These are phyloP conservation scores for Lichtheimia ramosa DNA, from an alignment of 371 early-diverging fungal species.

Conservation along the genomic window DNA sequence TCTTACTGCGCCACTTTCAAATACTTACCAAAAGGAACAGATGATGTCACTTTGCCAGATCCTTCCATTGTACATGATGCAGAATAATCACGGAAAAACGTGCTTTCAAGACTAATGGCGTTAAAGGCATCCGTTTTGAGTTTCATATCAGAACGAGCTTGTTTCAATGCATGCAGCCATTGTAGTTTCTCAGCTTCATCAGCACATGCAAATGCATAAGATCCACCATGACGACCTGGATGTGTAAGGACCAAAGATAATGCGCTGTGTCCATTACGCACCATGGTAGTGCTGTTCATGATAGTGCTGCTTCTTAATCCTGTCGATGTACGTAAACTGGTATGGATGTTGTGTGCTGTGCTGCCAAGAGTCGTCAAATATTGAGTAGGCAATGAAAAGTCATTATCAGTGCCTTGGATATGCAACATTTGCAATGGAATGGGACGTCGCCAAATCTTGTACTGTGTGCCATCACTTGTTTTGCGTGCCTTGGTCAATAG, in stretches of 20 bases:
- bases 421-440: constrained; percentile 55
- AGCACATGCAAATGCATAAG: constrained; percentile 10
- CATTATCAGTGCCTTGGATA: constrained; percentile 9
- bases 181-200: constrained; percentile 63
- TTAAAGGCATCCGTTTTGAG: constrained; percentile 53
- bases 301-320: constrained; percentile 2
- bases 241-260: constrained; percentile 13
- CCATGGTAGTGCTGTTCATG: constrained; percentile 4
- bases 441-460: constrained; percentile 57
- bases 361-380: not conserved
- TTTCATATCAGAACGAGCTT: constrained; percentile 47
- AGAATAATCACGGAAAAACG: constrained; percentile 9
- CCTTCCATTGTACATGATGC: not conserved
- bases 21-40: constrained; percentile 48
- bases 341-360: not conserved
- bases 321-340: not conserved
- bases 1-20: not conserved
- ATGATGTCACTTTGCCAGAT: constrained; percentile 56
- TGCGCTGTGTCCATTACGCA: not conserved
- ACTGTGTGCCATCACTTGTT: constrained; percentile 34
- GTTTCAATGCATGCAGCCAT: constrained; percentile 76
- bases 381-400: constrained; percentile 6
- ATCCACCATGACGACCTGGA: constrained; percentile 18
- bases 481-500: constrained; percentile 67
- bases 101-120: constrained; percentile 25